Evolutionary conservation across 371 early-diverging fungal species (phyloP), one percentile per base, ranked within the genome.

Genomic region (Lichtheimia corymbifera): DNA sequence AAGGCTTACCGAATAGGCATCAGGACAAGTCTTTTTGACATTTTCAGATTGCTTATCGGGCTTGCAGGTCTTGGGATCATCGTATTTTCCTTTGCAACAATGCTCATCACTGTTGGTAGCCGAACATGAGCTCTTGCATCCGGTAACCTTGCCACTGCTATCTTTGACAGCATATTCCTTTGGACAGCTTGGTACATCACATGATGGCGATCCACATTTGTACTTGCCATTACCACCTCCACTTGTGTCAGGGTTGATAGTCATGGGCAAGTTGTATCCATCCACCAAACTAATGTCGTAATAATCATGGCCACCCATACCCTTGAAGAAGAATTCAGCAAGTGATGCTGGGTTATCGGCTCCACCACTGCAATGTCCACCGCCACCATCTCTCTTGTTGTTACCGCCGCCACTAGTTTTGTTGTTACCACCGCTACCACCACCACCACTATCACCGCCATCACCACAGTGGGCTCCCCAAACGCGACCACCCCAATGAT

Each of bases 281-380:
- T 80, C 81, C 1, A 80, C 81, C 9, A 75, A 53, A 53, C 74
- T 73, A 43, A 80, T 72, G 59, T 80, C 81, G 28, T 80, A 80
- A 51, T 56, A 77, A 18, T 80, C 81, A 50, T 75, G 63, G 20
- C 70, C 74, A 41, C 58, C 61, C 7, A 67, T 45, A 15, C 77
- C 76, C 24, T 72, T 68, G 59, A 80, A 77, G 49, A 77, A 73
- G 58, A 80, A 76, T 50, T 80, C 81, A 30, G 77, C 81, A n/a
- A 80, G 61, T 13, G 68, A 68, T n/a, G 81, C 81, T 50, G 81
- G 81, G 17, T 72, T 70, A 12, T 40, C 43, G 5, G 77, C 74
- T 47, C 80, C 80, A n/a, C 77, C 70, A n/a, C 57, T 64, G 11
- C 76, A 69, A 53, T 76, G 35, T 9, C 35, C 35, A 35, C 35